Evolutionary conservation across 2,329 filamentous ascomycete genomes (phyloP), one percentile per base, ranked within the genome.

Genomic region (Ampelomyces quisqualis): DNA sequence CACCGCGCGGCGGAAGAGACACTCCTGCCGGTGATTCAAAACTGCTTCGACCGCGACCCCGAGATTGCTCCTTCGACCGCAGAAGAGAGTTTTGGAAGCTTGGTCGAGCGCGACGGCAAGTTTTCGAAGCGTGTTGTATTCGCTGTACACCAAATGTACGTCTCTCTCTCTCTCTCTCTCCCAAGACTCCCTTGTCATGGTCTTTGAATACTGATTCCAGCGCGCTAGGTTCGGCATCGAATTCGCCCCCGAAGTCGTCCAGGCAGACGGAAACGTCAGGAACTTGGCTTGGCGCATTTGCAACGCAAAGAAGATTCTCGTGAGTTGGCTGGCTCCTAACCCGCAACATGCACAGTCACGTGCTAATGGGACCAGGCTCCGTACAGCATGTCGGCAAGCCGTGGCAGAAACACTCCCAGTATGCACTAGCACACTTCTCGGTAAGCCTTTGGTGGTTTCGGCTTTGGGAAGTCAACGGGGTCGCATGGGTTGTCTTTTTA

Each of bases 251-350:
- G 88, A 89, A 30, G 91, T 97, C 1, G 93, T 98, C 21, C 82
- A 87, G 37, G 90, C 90, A 0, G 93, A 98, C 71, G 89, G 93
- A 5, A 94, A 85, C 55, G 87, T 97, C 45, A 82, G 79, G 61
- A 95, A 95, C 64, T 73, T 98, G 49, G 90, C 90, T 5, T 96
- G 91, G 90, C 80, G 93, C 60, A 88, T 98, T 50, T 93, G 86
- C 67, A 95, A 95, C 66, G 93, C 93, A 23, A 96, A 96, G 75
- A 88, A 90, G 70, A 93, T 95, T 51, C 70, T 97, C 71, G 89
- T 94, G 74, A 73, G 86, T 78, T 7, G n/a, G n/a, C n/a, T n/a
- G n/a, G n/a, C n/a, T n/a, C n/a, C n/a, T n/a, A n/a, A n/a, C n/a
- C n/a, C n/a, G n/a, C n/a, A n/a, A n/a, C n/a, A n/a, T n/a, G n/a